Percentiles rank a stretch among this genome's conserved stretches.
These are phyloP conservation scores for Coemansia sp. DNA, from an alignment of 371 early-diverging fungal genomes.

Conservation along the genomic window DNA sequence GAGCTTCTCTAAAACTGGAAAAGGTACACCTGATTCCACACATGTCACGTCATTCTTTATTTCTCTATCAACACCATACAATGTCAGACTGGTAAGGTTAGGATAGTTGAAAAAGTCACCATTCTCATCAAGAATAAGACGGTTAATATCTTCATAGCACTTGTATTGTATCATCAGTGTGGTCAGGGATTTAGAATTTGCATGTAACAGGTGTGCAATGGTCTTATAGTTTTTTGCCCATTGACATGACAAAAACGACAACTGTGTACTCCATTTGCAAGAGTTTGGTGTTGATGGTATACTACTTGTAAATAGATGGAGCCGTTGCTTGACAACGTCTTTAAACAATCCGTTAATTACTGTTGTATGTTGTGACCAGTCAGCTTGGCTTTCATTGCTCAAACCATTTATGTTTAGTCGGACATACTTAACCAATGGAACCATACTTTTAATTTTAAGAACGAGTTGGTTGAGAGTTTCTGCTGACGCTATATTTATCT, in stretches of 20 bases:
- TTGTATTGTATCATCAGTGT: neutral
- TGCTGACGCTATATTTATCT: neutral
- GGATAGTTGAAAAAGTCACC: neutral
- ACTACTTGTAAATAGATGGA: neutral
- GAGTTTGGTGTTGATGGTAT: neutral
- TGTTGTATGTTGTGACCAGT: neutral
- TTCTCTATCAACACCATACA: neutral
- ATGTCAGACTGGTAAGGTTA: neutral
- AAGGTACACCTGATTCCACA: constrained; percentile 1
- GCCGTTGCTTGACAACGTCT: neutral
- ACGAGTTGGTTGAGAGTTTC: neutral
- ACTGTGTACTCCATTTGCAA: neutral
- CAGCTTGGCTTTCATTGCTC: neutral
- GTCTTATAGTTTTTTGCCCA: neutral
- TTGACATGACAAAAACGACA: neutral
- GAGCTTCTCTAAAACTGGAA: constrained; percentile 9
- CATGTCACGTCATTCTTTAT: neutral
- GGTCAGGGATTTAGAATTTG: neutral
- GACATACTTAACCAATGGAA: neutral
- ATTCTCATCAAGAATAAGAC: neutral
- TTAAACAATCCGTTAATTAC: neutral
- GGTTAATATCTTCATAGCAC: neutral
- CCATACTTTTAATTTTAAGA: neutral
- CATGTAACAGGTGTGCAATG: neutral
- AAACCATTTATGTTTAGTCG: neutral